phyloP scores from a whole-genome alignment of 495 filamentous ascomycete genomes.

The Aspergillus avenaceus region DNA sequence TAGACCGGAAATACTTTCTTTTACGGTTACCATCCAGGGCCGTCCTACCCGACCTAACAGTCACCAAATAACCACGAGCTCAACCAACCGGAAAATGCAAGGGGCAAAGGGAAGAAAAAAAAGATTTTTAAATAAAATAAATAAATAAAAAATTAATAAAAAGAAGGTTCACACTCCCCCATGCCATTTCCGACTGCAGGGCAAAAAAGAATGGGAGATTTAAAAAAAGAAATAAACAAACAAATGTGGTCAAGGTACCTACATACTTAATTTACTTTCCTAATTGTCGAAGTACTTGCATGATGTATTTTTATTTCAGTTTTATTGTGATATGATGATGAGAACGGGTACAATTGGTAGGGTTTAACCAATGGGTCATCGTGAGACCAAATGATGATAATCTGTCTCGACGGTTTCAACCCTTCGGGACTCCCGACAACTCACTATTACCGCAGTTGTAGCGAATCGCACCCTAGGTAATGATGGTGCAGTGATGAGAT shows the following conservation, averaged over 20 bases:
- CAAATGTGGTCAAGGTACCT: background rate
- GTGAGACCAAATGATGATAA: background rate
- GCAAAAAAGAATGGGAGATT: slow-evolving; percentile 18
- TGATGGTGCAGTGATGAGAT: no score
- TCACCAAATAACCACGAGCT: slow-evolving; percentile 18
- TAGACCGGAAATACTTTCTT: slow-evolving; percentile 3
- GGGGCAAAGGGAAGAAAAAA: slow-evolving; percentile 7
- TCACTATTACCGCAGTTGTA: background rate
- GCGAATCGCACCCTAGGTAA: no score
- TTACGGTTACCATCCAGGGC: slow-evolving; percentile 1
- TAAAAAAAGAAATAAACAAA: background rate
- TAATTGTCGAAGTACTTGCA: background rate
- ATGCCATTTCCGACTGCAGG: slow-evolving; percentile 15
- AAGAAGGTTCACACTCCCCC: no score
- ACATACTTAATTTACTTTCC: no score
- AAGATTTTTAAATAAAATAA: no score
- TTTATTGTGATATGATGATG: background rate
- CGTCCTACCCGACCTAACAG: slow-evolving; percentile 9
- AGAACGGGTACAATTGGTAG: background rate
- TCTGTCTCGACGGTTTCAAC: background rate
- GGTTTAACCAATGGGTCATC: background rate
- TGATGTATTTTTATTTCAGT: no score
- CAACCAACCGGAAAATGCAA: slow-evolving; percentile 16
- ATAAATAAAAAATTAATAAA: no score
- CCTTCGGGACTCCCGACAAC: background rate